A percentile compares a stretch with the other conserved stretches of the same genome.
These are phyloP conservation scores for Exophiala sp. DNA, from an alignment of 2,329 filamentous ascomycete species.

Conservation along the genomic window DNA sequence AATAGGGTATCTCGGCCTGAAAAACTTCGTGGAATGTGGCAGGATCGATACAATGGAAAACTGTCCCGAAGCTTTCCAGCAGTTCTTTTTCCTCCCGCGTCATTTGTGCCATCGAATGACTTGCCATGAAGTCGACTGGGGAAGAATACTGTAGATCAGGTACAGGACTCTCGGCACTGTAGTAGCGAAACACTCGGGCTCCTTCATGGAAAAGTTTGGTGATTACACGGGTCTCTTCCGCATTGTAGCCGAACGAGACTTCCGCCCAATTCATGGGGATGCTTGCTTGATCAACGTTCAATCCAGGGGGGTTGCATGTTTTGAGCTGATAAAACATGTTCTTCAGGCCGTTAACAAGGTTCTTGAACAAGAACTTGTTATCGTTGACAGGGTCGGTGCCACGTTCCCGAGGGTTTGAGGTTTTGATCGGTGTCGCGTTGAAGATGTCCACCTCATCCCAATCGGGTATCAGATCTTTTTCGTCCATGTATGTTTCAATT, in stretches of 20 bases:
- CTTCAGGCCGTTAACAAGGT: slow-evolving; percentile 90
- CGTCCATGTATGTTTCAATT: slow-evolving; percentile 77
- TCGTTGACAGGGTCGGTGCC: slow-evolving; percentile 87
- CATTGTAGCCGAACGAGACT: slow-evolving; percentile 92
- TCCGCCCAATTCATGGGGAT: slow-evolving; percentile 91
- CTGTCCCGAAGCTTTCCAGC: slow-evolving; percentile 93
- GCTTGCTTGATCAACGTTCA: slow-evolving; percentile 69
- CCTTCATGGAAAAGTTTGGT: slow-evolving; percentile 97
- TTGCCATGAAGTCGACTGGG: slow-evolving; percentile 87
- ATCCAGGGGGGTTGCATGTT: slow-evolving; percentile 71
- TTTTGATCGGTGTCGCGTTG: slow-evolving; percentile 92
- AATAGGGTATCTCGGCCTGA: slow-evolving; percentile 89
- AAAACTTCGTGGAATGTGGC: slow-evolving; percentile 99
- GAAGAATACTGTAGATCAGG: slow-evolving; percentile 72
- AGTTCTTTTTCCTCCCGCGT: slow-evolving; percentile 96
- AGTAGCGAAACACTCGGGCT: slow-evolving; percentile 94
- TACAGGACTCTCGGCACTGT: slow-evolving; percentile 77
- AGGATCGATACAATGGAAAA: slow-evolving; percentile 97
- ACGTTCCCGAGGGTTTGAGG: slow-evolving; percentile 82
- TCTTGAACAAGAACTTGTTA: slow-evolving; percentile 98
- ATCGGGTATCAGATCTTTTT: slow-evolving; percentile 75
- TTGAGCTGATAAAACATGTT: slow-evolving; percentile 95
- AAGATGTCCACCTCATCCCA: slow-evolving; percentile 99
- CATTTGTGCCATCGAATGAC: slow-evolving; percentile 90
- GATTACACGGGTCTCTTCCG: slow-evolving; percentile 94